phyloP scores from a whole-genome alignment of 225 moss, liverwort and hornwort species.

The Asterella californica region DNA sequence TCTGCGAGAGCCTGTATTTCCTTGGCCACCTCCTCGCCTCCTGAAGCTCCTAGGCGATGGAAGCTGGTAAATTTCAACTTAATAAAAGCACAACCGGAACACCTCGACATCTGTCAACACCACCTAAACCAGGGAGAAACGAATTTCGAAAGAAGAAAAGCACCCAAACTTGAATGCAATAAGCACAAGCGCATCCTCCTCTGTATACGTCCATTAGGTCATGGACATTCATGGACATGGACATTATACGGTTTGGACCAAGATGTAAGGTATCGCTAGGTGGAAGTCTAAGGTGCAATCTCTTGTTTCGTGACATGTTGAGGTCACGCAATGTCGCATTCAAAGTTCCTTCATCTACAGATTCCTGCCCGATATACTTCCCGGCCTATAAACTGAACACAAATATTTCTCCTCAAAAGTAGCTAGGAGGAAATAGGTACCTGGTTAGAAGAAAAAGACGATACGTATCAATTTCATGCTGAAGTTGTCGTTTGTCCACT shows the following conservation, averaged over 20 bases:
- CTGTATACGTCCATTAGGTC: neutral
- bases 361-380: neutral
- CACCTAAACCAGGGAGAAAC: neutral
- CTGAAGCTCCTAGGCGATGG: constrained; percentile 56
- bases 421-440: constrained; percentile 28
- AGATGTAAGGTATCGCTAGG: too few species aligned
- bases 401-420: neutral
- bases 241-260: too few species aligned
- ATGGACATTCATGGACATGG: neutral
- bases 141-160: neutral
- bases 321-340: neutral
- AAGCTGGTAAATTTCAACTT: constrained; percentile 57
- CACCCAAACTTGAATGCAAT: too few species aligned
- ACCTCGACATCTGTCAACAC: neutral
- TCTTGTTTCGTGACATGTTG: neutral
- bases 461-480: constrained; percentile 90
- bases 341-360: neutral
- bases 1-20: constrained; percentile 43
- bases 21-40: constrained; percentile 37
- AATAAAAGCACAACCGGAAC: constrained; percentile 13
- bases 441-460: constrained; percentile 92
- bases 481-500: constrained; percentile 74
- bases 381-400: neutral
- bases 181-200: neutral
- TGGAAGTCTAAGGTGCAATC: too few species aligned